Evolutionary conservation across 2,329 filamentous ascomycete species (phyloP), one percentile per base, ranked within the genome.

Genomic region (Amauroascus verrucosus): DNA sequence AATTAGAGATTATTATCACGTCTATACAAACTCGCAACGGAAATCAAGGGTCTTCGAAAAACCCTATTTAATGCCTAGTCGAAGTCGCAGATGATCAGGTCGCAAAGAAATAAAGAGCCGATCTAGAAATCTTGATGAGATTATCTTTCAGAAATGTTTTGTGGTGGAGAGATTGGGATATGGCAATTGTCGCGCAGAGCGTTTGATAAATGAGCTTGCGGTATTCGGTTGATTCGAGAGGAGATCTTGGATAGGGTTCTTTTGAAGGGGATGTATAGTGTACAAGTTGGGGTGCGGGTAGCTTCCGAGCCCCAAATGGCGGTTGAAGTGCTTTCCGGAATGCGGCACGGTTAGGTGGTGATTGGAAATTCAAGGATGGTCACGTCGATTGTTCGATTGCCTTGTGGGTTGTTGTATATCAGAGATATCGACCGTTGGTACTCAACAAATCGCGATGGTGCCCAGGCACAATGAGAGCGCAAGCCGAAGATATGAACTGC

Each of bases 1-100:
- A 20, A 47, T 44, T 51, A 44, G 16, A 44, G 6, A 44, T 44
- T 44, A 51, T 11, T 32, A 44, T 44, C 16, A 32, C 26, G 48
- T 14, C 35, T 44, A 33, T 44, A 35, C 16, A 40, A 33, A 44
- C 7, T 3, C 8, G 8, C 14, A n/a, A 20, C n/a, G 37, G 16
- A 32, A 32, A n/a, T n/a, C 22, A 6, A 20, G 13, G 33, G 11
- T 49, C 18, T 16, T 9, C 9, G 35, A 22, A 16, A 40, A 14
- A 5, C 30, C 28, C 22, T 28, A 49, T 11, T 13, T 4, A 26
- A 20, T 18, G 7, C 20, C 1, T 14, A 1, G 24, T 7, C 2
- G 14, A 18, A 40, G 33, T 9, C 3, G 48, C 13, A 7, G 7
- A 35, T 20, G 46, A 18, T 37, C 33, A 13, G 32, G 13, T 38